Conservation (phyloP, 192 early-diverging fungal genomes). For the Gaertneriomyces semiglobifer region DNA sequence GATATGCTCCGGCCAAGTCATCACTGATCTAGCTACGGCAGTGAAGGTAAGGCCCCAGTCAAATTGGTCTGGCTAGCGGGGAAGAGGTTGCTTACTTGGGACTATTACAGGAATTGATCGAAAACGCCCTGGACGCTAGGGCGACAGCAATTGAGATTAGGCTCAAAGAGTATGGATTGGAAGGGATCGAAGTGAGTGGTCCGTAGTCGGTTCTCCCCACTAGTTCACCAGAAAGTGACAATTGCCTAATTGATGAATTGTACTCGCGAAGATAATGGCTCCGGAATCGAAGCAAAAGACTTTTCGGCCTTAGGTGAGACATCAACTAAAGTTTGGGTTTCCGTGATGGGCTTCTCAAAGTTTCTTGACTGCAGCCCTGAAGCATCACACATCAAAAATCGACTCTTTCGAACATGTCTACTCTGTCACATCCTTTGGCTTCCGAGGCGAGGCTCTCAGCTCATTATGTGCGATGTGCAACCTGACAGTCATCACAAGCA, state of each 20-base stretch:
- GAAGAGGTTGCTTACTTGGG: background rate
- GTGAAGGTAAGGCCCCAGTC: conserved; percentile 47
- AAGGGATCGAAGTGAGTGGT: conserved; percentile 64
- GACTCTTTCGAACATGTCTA: conserved; percentile 72
- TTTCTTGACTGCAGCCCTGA: conserved; percentile 57
- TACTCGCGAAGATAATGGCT: conserved; percentile 70
- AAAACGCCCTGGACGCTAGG: conserved; percentile 88
- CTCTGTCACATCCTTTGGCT: conserved; percentile 81
- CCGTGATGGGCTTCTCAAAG: background rate
- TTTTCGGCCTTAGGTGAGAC: conserved; percentile 61
- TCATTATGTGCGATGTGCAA: conserved; percentile 77
- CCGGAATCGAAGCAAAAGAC: conserved; percentile 66
- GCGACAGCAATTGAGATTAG: conserved; percentile 78
- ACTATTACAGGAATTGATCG: conserved; percentile 75
- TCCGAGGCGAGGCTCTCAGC: conserved; percentile 88
- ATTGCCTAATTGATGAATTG: background rate
- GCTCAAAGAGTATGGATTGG: conserved; percentile 76
- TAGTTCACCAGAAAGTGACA: background rate
- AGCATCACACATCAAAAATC: conserved; percentile 88
- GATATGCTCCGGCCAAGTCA: conserved; percentile 88
- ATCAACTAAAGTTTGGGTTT: background rate
- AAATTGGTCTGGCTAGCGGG: background rate
- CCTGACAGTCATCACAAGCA: conserved; percentile 64
- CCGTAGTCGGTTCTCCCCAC: background rate
- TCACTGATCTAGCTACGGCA: conserved; percentile 75